These are phyloP conservation scores for Aureobasidium uvarum DNA, from an alignment of 2,329 filamentous ascomycete species.

Conservation along the genomic window DNA sequence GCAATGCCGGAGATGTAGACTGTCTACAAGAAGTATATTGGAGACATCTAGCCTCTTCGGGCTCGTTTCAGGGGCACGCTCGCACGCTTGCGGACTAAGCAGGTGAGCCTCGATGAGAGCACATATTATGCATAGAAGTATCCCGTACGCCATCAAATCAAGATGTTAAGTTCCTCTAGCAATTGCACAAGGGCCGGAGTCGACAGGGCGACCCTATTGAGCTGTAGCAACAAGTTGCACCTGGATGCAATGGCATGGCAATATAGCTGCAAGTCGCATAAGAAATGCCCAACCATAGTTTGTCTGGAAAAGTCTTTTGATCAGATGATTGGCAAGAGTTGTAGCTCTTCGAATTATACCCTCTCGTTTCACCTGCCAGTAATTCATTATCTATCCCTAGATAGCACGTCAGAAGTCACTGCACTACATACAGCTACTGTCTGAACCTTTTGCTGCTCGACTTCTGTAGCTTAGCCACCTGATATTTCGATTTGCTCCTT, in stretches of 20 bases:
- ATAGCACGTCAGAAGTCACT: not conserved
- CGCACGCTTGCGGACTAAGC: not conserved
- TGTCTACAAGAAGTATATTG: not conserved
- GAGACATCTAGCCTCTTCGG: not conserved
- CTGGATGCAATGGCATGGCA: too few relatives aligned
- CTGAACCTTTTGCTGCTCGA: not conserved
- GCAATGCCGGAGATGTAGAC: not conserved
- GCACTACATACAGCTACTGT: slow-evolving; percentile 2
- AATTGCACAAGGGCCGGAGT: not conserved
- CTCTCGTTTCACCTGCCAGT: not conserved
- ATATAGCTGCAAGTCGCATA: too few relatives aligned
- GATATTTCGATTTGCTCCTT: not conserved
- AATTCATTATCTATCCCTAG: not conserved
- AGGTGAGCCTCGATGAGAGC: not conserved
- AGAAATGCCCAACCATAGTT: too few relatives aligned
- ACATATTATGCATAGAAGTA: not conserved
- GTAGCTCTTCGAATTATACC: not conserved
- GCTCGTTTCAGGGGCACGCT: not conserved
- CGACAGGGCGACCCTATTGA: not conserved
- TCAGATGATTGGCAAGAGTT: not conserved
- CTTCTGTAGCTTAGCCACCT: not conserved
- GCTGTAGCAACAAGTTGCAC: not conserved
- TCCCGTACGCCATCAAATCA: not conserved
- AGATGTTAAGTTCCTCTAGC: not conserved
- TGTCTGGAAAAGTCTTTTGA: not conserved